Conservation (phyloP, 306 rosid genomes). For the Corylus heterophylla region DNA sequence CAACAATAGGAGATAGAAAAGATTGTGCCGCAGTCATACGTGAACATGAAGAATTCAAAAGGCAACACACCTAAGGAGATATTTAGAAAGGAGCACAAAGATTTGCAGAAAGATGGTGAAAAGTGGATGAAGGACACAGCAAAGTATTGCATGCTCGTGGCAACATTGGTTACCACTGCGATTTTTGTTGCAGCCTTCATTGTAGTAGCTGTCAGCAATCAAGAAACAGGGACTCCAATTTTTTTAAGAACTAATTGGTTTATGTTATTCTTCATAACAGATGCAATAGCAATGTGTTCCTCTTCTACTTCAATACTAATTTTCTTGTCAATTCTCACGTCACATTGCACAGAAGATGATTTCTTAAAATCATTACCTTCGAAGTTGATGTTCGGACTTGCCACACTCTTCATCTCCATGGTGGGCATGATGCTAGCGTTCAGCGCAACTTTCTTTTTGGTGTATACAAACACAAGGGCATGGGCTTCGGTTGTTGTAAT, state of each 20-base stretch:
- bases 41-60: neutral
- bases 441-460: too few relatives aligned
- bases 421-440: neutral
- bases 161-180: slow-evolving; percentile 1
- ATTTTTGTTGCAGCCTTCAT: slow-evolving; percentile 2
- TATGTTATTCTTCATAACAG: slow-evolving; percentile 7
- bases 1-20: neutral
- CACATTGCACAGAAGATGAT: slow-evolving; percentile 3
- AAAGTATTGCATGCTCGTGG: neutral
- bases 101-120: neutral
- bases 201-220: neutral
- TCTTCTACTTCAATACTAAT: neutral
- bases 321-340: slow-evolving; percentile 10
- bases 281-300: neutral
- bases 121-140: slow-evolving; percentile 11
- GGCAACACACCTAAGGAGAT: neutral
- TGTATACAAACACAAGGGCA: too few relatives aligned
- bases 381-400: slow-evolving; percentile 7
- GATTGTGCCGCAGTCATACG: neutral
- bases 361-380: neutral
- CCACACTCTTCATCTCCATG: neutral
- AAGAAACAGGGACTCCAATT: neutral
- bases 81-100: neutral
- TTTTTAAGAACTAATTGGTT: neutral
- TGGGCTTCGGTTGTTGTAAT: too few relatives aligned